phyloP scores from a whole-genome alignment of 2,329 filamentous ascomycete genomes.

The Botryotinia globosa region DNA sequence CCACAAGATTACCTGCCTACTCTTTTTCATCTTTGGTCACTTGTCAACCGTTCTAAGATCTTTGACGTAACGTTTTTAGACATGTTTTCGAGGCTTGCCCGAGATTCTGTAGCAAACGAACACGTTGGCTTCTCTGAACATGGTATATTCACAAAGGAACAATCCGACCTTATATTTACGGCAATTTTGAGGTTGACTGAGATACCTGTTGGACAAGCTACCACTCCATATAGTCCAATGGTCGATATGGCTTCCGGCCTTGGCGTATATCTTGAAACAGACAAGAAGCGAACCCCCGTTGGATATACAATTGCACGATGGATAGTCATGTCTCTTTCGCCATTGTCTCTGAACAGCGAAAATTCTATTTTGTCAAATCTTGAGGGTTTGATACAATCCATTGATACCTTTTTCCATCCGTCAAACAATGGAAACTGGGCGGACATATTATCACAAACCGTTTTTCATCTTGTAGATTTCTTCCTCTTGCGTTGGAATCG shows the following conservation, averaged over 20 bases:
- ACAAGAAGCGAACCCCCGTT: slow-evolving; percentile 88
- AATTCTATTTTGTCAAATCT: slow-evolving; percentile 80
- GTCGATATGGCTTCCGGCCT: slow-evolving; percentile 82
- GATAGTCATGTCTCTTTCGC: slow-evolving; percentile 91
- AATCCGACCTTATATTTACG: slow-evolving; percentile 90
- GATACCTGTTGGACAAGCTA: slow-evolving; percentile 94
- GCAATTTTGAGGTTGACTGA: slow-evolving; percentile 84
- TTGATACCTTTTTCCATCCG: slow-evolving; percentile 98
- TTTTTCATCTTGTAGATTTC: slow-evolving; percentile 89
- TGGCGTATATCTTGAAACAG: slow-evolving; percentile 83
- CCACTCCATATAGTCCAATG: slow-evolving; percentile 78
- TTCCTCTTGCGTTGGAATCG: slow-evolving; percentile 98
- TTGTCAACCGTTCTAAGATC: slow-evolving; percentile 83
- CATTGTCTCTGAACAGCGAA: slow-evolving; percentile 70
- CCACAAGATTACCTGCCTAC: slow-evolving; percentile 89
- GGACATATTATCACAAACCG: slow-evolving; percentile 81
- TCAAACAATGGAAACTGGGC: slow-evolving; percentile 95
- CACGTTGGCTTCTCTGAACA: slow-evolving; percentile 80
- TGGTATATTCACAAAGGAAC: slow-evolving; percentile 88
- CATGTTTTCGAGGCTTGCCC: slow-evolving; percentile 79
- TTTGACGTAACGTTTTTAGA: slow-evolving; percentile 88
- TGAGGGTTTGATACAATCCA: slow-evolving; percentile 87
- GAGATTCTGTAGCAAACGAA: slow-evolving; percentile 73
- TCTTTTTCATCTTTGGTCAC: slow-evolving; percentile 93
- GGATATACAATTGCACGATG: slow-evolving; percentile 90